phyloP scores from a whole-genome alignment of 495 filamentous ascomycete genomes.

The Penicillium bialowiezense region DNA sequence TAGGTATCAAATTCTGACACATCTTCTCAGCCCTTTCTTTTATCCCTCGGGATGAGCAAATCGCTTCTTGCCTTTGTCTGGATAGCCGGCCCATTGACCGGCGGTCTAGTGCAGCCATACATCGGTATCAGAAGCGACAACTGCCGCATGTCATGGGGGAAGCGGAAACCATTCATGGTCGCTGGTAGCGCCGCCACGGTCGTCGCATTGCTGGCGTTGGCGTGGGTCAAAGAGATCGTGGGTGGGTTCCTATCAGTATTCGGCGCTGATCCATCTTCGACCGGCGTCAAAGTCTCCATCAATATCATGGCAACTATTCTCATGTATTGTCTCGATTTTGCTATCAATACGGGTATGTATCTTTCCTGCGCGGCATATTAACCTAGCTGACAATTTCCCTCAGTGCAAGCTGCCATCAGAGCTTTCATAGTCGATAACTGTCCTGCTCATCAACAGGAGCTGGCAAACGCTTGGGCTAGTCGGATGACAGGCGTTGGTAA shows the following conservation, averaged over 20 bases:
- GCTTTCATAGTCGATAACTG: slow-evolving; percentile 90
- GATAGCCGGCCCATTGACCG: slow-evolving; percentile 88
- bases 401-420: slow-evolving; percentile 83
- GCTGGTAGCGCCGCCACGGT: slow-evolving; percentile 71
- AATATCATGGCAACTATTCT: slow-evolving; percentile 75
- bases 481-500: slow-evolving; percentile 79
- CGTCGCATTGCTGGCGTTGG: slow-evolving; percentile 67
- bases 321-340: slow-evolving; percentile 84
- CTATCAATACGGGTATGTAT: slow-evolving; percentile 81
- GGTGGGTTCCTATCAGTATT: slow-evolving; percentile 68
- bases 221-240: slow-evolving; percentile 80
- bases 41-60: slow-evolving; percentile 86
- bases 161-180: slow-evolving; percentile 85
- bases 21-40: slow-evolving; percentile 51
- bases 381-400: slow-evolving; percentile 1
- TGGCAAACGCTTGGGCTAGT: slow-evolving; percentile 85
- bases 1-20: background rate
- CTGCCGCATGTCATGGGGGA: slow-evolving; percentile 76
- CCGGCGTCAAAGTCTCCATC: slow-evolving; percentile 54
- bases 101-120: slow-evolving; percentile 88
- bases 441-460: slow-evolving; percentile 84
- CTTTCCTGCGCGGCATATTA: background rate
- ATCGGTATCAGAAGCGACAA: slow-evolving; percentile 88
- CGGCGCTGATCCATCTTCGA: slow-evolving; percentile 61
- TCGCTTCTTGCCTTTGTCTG: slow-evolving; percentile 89